phyloP scores from a whole-genome alignment of 352 stramenopile genomes.

The Phytophthora pinifolia region DNA sequence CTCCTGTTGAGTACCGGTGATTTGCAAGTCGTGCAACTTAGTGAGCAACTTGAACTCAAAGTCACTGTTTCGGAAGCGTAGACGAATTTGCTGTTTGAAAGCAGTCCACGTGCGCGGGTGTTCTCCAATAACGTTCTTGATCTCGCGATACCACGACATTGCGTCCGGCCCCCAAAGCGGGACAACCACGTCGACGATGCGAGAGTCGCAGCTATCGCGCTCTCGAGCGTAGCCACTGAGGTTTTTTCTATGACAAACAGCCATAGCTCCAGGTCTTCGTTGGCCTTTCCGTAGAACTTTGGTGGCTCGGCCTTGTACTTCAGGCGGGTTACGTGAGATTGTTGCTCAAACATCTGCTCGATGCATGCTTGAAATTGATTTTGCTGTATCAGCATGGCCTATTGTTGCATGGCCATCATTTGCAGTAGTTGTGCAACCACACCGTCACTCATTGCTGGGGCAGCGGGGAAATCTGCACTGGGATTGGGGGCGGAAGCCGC shows the following conservation, averaged over 20 bases:
- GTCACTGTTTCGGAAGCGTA: neutral
- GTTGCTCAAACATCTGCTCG: slow-evolving; percentile 1
- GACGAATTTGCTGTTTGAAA: slow-evolving; percentile 5
- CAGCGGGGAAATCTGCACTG: no score
- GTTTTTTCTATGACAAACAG: slow-evolving; percentile 4
- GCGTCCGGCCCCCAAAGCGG: slow-evolving; percentile 1
- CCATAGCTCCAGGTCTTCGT: slow-evolving; percentile 7
- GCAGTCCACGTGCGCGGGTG: neutral
- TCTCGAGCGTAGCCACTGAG: neutral
- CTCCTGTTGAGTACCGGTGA: slow-evolving; percentile 1
- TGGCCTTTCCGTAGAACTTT: neutral
- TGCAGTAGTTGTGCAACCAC: no score
- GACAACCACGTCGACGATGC: slow-evolving; percentile 4
- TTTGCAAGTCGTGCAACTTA: no score
- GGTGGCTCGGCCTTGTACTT: slow-evolving; percentile 2
- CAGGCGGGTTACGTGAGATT: neutral
- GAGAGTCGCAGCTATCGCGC: neutral
- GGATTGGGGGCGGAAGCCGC: no score
- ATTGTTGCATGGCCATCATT: slow-evolving; percentile 1
- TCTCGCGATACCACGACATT: slow-evolving; percentile 8
- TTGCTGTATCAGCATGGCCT: slow-evolving; percentile 4
- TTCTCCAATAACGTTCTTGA: neutral
- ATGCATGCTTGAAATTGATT: neutral
- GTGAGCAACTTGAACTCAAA: slow-evolving; percentile 6
- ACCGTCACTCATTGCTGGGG: no score